These are phyloP conservation scores for Batrachochytrium dendrobatidis DNA, from an alignment of 371 early-diverging fungal species.

Conservation along the genomic window DNA sequence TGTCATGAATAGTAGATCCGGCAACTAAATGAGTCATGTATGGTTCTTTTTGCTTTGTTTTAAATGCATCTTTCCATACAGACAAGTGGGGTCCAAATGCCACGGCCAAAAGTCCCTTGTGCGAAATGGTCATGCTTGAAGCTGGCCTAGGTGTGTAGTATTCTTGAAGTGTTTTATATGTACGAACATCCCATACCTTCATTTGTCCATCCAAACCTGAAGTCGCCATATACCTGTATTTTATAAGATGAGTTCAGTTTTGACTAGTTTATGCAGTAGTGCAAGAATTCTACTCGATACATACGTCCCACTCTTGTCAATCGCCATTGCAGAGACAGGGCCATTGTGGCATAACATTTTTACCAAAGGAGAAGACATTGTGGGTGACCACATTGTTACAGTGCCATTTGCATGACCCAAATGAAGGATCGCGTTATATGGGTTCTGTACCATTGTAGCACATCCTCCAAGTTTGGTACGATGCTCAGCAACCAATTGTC, in stretches of 20 bases:
- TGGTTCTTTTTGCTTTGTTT: conserved; percentile 65
- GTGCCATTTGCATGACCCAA: conserved; percentile 85
- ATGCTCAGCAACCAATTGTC: conserved; percentile 76
- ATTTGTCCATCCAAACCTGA: conserved; percentile 85
- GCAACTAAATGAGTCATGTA: conserved; percentile 81
- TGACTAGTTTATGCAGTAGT: background rate
- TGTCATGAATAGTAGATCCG: conserved; percentile 44
- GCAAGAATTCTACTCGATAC: conserved; percentile 9
- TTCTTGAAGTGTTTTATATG: conserved; percentile 69
- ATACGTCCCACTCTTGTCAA: conserved; percentile 72
- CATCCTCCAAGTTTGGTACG: conserved; percentile 74
- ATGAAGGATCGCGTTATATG: conserved; percentile 88
- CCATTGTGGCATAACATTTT: conserved; percentile 93
- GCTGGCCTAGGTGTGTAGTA: conserved; percentile 74
- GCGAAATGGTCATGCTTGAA: conserved; percentile 68
- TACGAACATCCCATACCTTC: conserved; percentile 95
- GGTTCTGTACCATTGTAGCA: conserved; percentile 83
- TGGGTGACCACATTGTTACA: conserved; percentile 95
- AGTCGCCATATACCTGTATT: conserved; percentile 76
- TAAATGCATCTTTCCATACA: conserved; percentile 85
- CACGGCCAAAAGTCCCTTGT: conserved; percentile 81
- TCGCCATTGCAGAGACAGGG: conserved; percentile 76
- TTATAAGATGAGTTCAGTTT: background rate
- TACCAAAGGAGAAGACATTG: conserved; percentile 66
- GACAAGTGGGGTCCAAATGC: conserved; percentile 69